Evolutionary conservation across 2,329 filamentous ascomycete species (phyloP), one percentile per base, ranked within the genome.

Genomic region (Sporothrix sp.): DNA sequence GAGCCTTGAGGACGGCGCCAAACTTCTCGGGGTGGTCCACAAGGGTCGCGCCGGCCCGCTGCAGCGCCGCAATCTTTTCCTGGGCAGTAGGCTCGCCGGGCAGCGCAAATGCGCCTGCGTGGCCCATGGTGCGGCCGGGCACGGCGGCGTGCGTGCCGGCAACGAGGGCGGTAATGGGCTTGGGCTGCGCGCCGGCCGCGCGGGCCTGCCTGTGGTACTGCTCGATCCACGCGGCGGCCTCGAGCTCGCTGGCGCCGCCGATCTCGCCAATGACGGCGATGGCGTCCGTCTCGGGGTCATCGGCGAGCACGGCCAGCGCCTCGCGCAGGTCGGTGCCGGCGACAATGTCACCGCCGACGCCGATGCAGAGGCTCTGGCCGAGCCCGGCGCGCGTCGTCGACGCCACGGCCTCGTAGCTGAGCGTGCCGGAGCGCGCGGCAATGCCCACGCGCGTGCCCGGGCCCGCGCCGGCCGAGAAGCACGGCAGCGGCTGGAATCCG

Each of bases 401-500:
- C 0, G 82, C 85, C 1, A 89, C 85, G 2, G 85, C 80, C 63
- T 91, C 86, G 59, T 90, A 91, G 54, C 84, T 87, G 36, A 91
- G 67, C 0, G 86, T 91, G 1, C 85, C 86, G 0, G 84, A 88
- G 62, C 87, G 89, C n/a, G 84, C 84, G 3, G 87, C 78, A 50
- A 91, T 85, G 2, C 85, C 85, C 20, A 91, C 71, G 51, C 78
- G 75, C n/a, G 38, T 32, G 4, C 13, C 20, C 8, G 25, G n/a
- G 1, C 33, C 30, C 14, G 36, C 25, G 0, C 85, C 86, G 1
- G 79, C 75, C 1, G 82, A 79, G 60, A 88, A 90, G 52, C 81
- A 87, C 0, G 82, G 77, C 11, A 90, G 68, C 5, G 86, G 86
- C 63, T 89, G 85, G 61, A 90, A 89, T 0, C 86, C 85, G 61